Evolutionary conservation across 2,329 filamentous ascomycete genomes (phyloP), one percentile per base, ranked within the genome.

Genomic region (Monosporascus cannonballus): DNA sequence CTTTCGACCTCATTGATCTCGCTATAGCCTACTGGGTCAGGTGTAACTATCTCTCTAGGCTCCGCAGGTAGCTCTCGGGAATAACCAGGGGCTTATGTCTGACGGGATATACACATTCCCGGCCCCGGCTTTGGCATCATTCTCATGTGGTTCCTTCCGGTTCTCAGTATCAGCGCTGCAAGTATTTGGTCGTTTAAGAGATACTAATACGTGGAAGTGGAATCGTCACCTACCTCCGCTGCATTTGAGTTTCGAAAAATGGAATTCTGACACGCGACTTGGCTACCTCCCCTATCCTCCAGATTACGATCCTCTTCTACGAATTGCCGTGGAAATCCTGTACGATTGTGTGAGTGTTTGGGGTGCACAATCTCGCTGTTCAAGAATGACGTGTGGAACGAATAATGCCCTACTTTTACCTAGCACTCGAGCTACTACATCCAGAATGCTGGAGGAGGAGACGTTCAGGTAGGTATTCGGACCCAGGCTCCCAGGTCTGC

Each of bases 201-300:
- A 27, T 11, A 11, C 3, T 11, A 27, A 27, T 27, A 27, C 27
- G 8, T 11, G 11, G 27, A 9, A 27, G 9, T 11, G 9, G 27
- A 22, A 14, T 15, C 6, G 6, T 48, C 15, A 42, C 56, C 3
- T 47, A 59, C 56, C 52, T 18, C 58, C 53, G 37, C 52, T 56
- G 24, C 58, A 59, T 34, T 56, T 60, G 14, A 60, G 49, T 46
- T 60, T 60, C 37, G 57, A 55, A 1, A 45, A 42, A 47, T 60
- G 58, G 25, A 56, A 58, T 2, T 48, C 9, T 47, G 47, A 45
- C 58, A 60, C 17, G 58, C 58, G 44, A 59, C 56, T 2, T 53
- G 20, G 7, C 45, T 60, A 24, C 58, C 55, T 24, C 51, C 55
- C 22, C 52, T 57, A 36, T 51, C 20, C 48, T 41, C 18, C 51